Percentiles rank a stretch among this genome's conserved stretches.
phyloP scores from a whole-genome alignment of 202 grass and related monocot species.

The Panicum virgatum region DNA sequence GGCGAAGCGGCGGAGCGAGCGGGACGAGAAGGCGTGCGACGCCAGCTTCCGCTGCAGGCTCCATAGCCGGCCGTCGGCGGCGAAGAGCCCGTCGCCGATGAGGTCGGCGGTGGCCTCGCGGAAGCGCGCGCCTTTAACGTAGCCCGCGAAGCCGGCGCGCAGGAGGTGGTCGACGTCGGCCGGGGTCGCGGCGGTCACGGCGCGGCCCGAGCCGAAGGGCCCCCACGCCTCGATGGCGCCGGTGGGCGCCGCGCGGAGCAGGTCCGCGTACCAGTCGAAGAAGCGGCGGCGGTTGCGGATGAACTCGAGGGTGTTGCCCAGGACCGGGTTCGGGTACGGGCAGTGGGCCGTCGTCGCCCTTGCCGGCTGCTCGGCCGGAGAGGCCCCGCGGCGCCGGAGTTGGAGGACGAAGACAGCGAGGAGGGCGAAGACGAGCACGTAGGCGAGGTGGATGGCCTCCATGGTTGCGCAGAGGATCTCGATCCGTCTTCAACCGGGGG shows the following conservation, averaged over 20 bases:
- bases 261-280: conserved; percentile 73
- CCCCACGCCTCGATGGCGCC: conserved; percentile 56
- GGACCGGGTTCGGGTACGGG: conserved; percentile 44
- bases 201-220: conserved; percentile 38
- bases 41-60: conserved; percentile 65
- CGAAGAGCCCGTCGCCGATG: conserved; percentile 71
- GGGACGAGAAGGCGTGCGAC: conserved; percentile 62
- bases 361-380: background rate
- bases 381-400: conserved; percentile 18
- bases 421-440: conserved; percentile 28
- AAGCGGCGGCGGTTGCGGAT: conserved; percentile 62
- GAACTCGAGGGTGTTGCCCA: conserved; percentile 66
- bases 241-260: conserved; percentile 46
- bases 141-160: conserved; percentile 52
- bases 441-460: conserved; percentile 7
- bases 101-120: conserved; percentile 44
- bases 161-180: conserved; percentile 63
- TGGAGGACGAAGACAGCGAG: conserved; percentile 1
- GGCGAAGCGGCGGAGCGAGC: conserved; percentile 47
- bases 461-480: background rate
- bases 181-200: conserved; percentile 47
- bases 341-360: conserved; percentile 22
- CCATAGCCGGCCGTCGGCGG: conserved; percentile 57
- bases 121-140: conserved; percentile 44
- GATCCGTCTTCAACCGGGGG: background rate